phyloP scores from a whole-genome alignment of 306 rosid species.

The Malus asiatica region DNA sequence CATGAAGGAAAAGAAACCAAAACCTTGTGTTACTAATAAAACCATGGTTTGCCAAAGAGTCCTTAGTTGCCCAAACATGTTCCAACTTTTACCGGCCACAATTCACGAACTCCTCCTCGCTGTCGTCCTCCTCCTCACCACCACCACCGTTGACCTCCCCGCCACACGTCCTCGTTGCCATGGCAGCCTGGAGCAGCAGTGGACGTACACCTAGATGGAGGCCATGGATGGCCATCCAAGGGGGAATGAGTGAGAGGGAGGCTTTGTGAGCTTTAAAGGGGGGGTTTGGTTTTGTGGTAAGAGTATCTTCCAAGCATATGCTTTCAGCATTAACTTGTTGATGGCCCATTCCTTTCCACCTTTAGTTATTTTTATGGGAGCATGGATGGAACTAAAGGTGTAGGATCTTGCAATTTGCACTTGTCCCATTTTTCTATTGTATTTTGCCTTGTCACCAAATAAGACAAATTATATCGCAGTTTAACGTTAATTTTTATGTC shows the following conservation, averaged over 20 bases:
- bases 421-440: not conserved
- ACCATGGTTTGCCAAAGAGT: conserved; percentile 59
- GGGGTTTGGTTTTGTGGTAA: conserved; percentile 19
- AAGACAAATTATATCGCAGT: not conserved
- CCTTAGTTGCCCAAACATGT: conserved; percentile 67
- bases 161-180: conserved; percentile 11
- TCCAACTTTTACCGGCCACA: conserved; percentile 26
- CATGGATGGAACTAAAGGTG: conserved; percentile 14
- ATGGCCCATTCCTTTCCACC: conserved; percentile 33
- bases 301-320: conserved; percentile 74
- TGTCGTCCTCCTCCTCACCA: conserved; percentile 21
- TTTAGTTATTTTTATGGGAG: conserved; percentile 30
- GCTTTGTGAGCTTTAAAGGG: conserved; percentile 31
- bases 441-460: not conserved
- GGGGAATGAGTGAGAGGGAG: conserved; percentile 19
- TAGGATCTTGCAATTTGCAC: not conserved
- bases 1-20: conserved; percentile 2
- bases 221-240: conserved; percentile 5
- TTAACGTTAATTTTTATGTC: no score
- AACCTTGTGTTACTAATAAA: not conserved
- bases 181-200: not conserved
- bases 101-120: not conserved
- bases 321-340: conserved; percentile 45
- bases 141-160: conserved; percentile 16
- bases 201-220: not conserved